These are phyloP conservation scores for Xylaria cubensis DNA, from an alignment of 495 filamentous ascomycete genomes.

Conservation along the genomic window DNA sequence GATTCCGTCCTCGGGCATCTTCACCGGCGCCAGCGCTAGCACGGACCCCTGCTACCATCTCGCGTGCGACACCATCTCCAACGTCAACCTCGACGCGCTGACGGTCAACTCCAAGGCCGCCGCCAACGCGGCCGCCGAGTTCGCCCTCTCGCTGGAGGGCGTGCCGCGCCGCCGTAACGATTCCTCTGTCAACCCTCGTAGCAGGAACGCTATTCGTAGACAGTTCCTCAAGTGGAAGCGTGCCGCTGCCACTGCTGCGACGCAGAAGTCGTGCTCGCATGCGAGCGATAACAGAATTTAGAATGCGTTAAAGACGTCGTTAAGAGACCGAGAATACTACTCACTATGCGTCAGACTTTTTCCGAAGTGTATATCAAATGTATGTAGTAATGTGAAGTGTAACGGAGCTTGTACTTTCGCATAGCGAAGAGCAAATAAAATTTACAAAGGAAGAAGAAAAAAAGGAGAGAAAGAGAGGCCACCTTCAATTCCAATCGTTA, in stretches of 20 bases:
- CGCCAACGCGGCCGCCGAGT: slow-evolving; percentile 54
- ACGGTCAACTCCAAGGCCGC: slow-evolving; percentile 53
- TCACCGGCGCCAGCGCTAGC: slow-evolving; percentile 45
- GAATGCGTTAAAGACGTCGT: not conserved
- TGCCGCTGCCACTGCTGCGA: slow-evolving; percentile 4
- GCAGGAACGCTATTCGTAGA: slow-evolving; percentile 15
- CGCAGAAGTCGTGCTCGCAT: slow-evolving; percentile 21
- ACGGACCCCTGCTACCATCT: slow-evolving; percentile 50
- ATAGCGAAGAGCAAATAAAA: not conserved
- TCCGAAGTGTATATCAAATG: not conserved
- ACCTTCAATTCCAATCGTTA: not conserved
- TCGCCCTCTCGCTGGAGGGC: slow-evolving; percentile 55
- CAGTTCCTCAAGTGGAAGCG: slow-evolving; percentile 26
- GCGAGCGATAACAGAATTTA: slow-evolving; percentile 10
- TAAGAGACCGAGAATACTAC: not conserved
- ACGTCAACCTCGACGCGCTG: slow-evolving; percentile 44
- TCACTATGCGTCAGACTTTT: not conserved
- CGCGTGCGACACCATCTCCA: slow-evolving; percentile 42
- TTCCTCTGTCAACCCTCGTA: slow-evolving; percentile 33
- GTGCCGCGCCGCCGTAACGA: slow-evolving; percentile 37
- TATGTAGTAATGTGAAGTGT: not conserved
- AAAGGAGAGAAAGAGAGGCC: not conserved
- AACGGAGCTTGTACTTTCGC: not conserved
- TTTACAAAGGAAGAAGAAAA: too few relatives aligned
- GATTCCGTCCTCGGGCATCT: slow-evolving; percentile 54